Conservation (phyloP, 176 grass and related monocot species). For the Carex littledalei region DNA sequence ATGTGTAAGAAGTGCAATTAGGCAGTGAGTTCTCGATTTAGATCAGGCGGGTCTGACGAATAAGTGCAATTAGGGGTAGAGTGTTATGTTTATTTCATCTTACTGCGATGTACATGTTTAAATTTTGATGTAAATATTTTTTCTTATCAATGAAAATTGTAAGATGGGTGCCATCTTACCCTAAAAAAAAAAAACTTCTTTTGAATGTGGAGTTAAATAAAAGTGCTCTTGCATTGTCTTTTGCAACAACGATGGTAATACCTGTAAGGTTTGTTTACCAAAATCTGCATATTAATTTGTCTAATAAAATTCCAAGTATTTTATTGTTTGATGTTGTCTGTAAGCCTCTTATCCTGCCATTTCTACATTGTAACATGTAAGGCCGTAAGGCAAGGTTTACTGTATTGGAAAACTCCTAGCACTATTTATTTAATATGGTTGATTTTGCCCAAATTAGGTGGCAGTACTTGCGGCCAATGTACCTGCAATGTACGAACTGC, state of each 20-base stretch:
- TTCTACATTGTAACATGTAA: background rate
- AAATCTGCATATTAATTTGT: background rate
- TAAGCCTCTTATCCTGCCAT: background rate
- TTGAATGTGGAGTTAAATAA: background rate
- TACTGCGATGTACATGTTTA: too few relatives aligned
- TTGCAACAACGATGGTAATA: background rate
- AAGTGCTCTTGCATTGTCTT: background rate
- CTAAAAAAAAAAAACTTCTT: too few relatives aligned
- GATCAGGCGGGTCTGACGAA: too few relatives aligned
- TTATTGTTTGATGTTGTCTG: background rate
- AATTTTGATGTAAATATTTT: too few relatives aligned
- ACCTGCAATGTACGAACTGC: constrained; percentile 27
- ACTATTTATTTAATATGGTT: background rate
- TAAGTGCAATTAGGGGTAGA: too few relatives aligned
- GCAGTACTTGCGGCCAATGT: constrained; percentile 21
- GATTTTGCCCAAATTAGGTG: constrained; percentile 6
- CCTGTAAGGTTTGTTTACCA: background rate
- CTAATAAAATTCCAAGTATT: background rate
- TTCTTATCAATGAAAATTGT: too few relatives aligned
- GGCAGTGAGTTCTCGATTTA: too few relatives aligned
- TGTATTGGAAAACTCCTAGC: background rate
- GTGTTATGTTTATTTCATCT: too few relatives aligned
- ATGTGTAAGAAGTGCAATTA: too few relatives aligned
- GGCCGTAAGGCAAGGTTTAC: background rate
- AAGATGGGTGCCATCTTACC: too few relatives aligned